Evolutionary conservation across 192 early-diverging fungal genomes (phyloP).

Genomic region (Lunasporangiospora selenospora): DNA sequence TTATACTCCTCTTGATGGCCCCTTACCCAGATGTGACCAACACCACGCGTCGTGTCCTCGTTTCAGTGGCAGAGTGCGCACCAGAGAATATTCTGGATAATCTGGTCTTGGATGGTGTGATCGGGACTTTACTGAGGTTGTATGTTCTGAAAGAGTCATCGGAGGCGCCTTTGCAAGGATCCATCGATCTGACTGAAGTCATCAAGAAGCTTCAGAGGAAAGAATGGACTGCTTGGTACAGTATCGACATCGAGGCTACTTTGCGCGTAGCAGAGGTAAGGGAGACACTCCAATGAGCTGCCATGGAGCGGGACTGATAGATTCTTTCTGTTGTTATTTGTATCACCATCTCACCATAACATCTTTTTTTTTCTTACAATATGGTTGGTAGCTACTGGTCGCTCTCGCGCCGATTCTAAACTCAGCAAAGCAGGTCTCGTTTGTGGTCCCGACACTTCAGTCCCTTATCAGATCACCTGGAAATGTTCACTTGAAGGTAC

Average conservation of each 20-base stretch:
- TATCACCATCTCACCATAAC: background rate
- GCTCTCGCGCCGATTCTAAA: slow-evolving; percentile 47
- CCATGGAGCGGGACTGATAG: too few species aligned
- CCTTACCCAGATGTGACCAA: slow-evolving; percentile 51
- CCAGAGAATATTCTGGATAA: slow-evolving; percentile 29
- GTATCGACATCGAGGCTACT: slow-evolving; percentile 9
- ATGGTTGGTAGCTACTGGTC: slow-evolving; percentile 53
- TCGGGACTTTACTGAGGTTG: slow-evolving; percentile 36
- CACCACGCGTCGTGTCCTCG: slow-evolving; percentile 43
- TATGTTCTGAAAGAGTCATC: slow-evolving; percentile 19
- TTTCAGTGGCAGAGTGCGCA: slow-evolving; percentile 36
- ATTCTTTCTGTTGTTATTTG: too few species aligned
- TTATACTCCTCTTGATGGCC: slow-evolving; percentile 52
- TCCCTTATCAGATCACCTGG: slow-evolving; percentile 33
- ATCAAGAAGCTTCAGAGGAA: too few species aligned
- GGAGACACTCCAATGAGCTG: too few species aligned
- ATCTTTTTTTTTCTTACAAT: too few species aligned
- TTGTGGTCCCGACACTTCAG: slow-evolving; percentile 52
- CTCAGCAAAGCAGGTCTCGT: slow-evolving; percentile 28
- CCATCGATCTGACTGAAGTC: background rate
- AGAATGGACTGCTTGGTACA: slow-evolving; percentile 7
- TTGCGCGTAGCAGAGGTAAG: slow-evolving; percentile 7
- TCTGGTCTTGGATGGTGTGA: slow-evolving; percentile 50
- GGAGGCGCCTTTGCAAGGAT: slow-evolving; percentile 7
- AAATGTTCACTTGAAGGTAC: slow-evolving; percentile 53